These are phyloP conservation scores for Russula sp. DNA, from an alignment of 768 basidiomycete genomes.

Conservation along the genomic window DNA sequence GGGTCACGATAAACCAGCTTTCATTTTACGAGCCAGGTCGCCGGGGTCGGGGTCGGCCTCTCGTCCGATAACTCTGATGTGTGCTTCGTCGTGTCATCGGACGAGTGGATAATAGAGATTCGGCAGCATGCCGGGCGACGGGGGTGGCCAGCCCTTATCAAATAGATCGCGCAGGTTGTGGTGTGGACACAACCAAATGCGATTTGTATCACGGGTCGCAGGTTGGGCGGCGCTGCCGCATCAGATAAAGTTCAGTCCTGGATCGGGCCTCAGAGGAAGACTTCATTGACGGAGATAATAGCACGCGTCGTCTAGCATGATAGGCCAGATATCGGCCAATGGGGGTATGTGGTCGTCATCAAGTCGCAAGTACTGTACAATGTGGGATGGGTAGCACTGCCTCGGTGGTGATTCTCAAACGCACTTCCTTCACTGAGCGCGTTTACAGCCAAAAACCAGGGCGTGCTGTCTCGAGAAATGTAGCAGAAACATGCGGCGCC, in stretches of 20 bases:
- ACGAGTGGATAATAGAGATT: neutral
- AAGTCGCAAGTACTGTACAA: neutral
- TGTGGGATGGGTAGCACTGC: neutral
- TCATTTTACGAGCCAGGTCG: neutral
- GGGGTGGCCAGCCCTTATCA: neutral
- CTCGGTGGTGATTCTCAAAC: neutral
- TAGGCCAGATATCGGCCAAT: neutral
- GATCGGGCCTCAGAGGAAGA: neutral
- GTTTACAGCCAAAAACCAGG: neutral
- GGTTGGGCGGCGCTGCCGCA: conserved; percentile 1
- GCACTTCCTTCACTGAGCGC: neutral
- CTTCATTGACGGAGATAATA: neutral
- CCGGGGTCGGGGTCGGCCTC: neutral
- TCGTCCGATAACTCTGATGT: neutral
- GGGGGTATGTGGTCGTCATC: neutral
- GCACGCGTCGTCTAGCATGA: neutral
- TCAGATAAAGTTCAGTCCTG: neutral
- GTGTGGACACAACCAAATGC: neutral
- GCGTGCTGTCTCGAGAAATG: neutral
- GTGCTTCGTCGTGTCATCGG: neutral
- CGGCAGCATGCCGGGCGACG: neutral
- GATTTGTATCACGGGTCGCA: neutral
- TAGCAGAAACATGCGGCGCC: neutral
- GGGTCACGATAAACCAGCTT: neutral
- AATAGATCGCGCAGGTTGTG: neutral